Conservation (phyloP, 108 stramenopile species). For the Nitzschia sp. region DNA sequence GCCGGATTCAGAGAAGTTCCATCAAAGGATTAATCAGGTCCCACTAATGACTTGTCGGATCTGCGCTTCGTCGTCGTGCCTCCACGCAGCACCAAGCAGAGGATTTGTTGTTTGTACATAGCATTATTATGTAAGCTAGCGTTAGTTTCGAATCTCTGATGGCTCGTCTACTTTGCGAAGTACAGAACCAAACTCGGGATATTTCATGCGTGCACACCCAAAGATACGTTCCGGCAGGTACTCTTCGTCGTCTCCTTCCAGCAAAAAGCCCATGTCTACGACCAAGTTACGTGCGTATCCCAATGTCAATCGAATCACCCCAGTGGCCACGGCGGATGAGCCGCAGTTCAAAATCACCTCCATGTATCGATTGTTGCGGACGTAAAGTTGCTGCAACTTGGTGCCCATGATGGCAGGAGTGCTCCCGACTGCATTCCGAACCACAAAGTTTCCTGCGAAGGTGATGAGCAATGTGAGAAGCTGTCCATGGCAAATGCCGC, state of each 20-base stretch:
- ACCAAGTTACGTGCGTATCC: conserved; percentile 89
- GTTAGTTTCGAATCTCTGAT: background rate
- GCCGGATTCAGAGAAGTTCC: no score
- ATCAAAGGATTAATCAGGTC: no score
- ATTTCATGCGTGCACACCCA: conserved; percentile 66
- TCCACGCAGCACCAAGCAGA: no score
- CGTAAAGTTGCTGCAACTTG: conserved; percentile 76
- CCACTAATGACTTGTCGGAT: no score
- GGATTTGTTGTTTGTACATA: no score
- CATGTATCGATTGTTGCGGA: conserved; percentile 77
- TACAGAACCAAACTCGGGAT: conserved; percentile 32
- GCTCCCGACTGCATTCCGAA: conserved; percentile 87
- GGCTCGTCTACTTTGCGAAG: conserved; percentile 10
- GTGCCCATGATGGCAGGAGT: conserved; percentile 94
- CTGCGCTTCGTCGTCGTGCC: no score
- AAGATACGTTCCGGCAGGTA: conserved; percentile 88
- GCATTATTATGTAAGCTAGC: background rate
- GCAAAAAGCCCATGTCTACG: conserved; percentile 89
- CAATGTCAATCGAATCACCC: conserved; percentile 83
- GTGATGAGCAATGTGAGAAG: no score
- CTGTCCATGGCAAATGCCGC: no score
- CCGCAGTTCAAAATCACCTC: conserved; percentile 93
- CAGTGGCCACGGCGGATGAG: conserved; percentile 73
- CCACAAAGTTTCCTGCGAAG: conserved; percentile 95
- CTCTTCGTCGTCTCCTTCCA: conserved; percentile 83